These are phyloP conservation scores for Exophiala spinifera DNA, from an alignment of 2,329 filamentous ascomycete species.

Conservation along the genomic window DNA sequence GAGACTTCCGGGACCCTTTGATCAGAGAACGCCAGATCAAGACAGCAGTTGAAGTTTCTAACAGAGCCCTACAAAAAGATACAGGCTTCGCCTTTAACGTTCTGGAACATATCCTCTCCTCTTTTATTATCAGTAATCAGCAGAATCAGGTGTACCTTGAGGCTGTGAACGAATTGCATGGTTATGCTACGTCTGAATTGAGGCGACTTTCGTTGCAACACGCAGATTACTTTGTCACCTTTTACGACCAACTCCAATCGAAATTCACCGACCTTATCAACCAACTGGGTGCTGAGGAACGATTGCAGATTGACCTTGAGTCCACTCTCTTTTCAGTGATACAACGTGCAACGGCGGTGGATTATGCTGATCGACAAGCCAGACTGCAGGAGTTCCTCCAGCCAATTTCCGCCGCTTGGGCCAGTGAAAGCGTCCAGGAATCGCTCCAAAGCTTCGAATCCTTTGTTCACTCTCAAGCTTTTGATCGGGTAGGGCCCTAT, in stretches of 20 bases:
- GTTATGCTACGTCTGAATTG: conserved; percentile 79
- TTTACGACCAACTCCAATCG: conserved; percentile 81
- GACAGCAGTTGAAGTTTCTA: conserved; percentile 79
- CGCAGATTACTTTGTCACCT: conserved; percentile 81
- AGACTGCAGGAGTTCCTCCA: conserved; percentile 74
- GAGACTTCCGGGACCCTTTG: conserved; percentile 64
- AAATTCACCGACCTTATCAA: conserved; percentile 78
- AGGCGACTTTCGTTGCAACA: conserved; percentile 86
- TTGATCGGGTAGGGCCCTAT: conserved; percentile 79
- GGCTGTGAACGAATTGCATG: conserved; percentile 83
- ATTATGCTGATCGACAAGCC: conserved; percentile 65
- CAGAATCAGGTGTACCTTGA: conserved; percentile 75
- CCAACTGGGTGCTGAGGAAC: conserved; percentile 71
- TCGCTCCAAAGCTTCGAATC: conserved; percentile 70
- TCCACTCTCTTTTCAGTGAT: conserved; percentile 93
- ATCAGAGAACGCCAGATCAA: conserved; percentile 79
- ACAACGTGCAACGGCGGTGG: conserved; percentile 77
- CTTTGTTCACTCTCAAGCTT: conserved; percentile 75
- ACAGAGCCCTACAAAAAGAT: conserved; percentile 72
- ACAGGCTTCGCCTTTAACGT: conserved; percentile 82
- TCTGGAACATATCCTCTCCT: conserved; percentile 84
- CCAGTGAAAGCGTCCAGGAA: conserved; percentile 63
- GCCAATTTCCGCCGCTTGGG: conserved; percentile 81
- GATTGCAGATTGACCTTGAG: conserved; percentile 78
- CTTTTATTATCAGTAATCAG: conserved; percentile 69